Base-by-base conservation (phyloP, 2,329 filamentous ascomycete genomes). In the Colletotrichum sp. region DNA sequence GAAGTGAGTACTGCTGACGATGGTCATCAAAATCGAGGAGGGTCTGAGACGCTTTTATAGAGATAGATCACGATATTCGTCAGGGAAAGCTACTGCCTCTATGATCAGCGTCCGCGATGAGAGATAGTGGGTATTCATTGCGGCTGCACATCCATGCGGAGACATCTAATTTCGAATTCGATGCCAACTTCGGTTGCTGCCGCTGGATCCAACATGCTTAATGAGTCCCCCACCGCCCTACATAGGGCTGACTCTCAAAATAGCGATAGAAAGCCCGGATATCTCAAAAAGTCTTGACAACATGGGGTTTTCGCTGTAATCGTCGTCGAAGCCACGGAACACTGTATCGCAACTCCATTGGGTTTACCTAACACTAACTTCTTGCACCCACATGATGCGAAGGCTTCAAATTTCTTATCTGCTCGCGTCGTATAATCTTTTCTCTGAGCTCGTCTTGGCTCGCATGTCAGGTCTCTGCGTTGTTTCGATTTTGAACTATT, bases 381-480 rank as follows among this genome's bases (percentile, higher is more conserved):
- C 44, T 21, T 21, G 10, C n/a, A 21, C 10, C 44, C 10, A 52
- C 10, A 52, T 13, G 6, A 21, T 52, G 44, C n/a, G 44, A 13
- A 52, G 44, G n/a, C 3, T 13, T 1, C 15, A n/a, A 21, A n/a
- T 49, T 1, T 49, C 5, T 13, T 13, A 12, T 49, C 2, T 13
- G 10, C 44, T 21, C 6, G n/a, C 12, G 0, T 7, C 3, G 6
- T 21, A 0, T 13, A 7, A 4, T 49, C 1, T 3, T 7, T 21
- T 1, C 44, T 21, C 9, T 13, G n/a, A 9, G 44, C 44, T 52
- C n/a, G 6, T 52, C 44, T 52, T 21, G 44, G n/a, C n/a, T 52
- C 6, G 3, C n/a, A 52, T 21, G 0, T 2, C 10, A 52, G 6
- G 18, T 21, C 0, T n/a, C n/a, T 5, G 5, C n/a, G 3, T 21